These are phyloP conservation scores for Olyra latifolia DNA, from an alignment of 176 grass and related monocot species.

Conservation along the genomic window DNA sequence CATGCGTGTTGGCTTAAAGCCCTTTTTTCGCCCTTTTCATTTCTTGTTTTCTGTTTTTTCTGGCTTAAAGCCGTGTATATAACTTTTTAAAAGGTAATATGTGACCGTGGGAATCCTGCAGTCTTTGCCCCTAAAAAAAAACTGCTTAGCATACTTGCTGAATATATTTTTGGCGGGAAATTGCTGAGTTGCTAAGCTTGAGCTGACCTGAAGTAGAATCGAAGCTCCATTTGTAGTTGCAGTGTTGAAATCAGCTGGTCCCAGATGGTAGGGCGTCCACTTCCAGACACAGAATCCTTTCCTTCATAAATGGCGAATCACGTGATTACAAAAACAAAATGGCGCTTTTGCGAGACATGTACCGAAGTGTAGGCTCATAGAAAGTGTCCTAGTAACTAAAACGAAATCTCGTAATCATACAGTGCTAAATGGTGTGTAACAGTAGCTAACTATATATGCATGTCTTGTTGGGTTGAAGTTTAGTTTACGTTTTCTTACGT, in stretches of 20 bases:
- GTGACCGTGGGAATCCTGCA: too few species aligned
- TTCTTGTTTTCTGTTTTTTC: too few species aligned
- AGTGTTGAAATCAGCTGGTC: background rate
- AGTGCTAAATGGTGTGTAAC: background rate
- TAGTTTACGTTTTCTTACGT: background rate
- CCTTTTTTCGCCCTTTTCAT: too few species aligned
- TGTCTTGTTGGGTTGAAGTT: background rate
- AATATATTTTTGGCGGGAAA: background rate
- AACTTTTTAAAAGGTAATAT: too few species aligned
- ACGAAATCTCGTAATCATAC: background rate
- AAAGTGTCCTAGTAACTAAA: background rate
- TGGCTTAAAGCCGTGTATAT: too few species aligned
- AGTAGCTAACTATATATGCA: background rate
- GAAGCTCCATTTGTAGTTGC: background rate
- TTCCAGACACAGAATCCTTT: background rate
- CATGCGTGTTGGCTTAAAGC: too few species aligned
- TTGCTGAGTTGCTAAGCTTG: background rate
- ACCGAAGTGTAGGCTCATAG: background rate
- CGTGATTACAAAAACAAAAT: background rate
- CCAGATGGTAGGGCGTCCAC: background rate
- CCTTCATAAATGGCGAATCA: background rate
- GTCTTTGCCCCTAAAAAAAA: too few species aligned
- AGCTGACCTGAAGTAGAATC: background rate
- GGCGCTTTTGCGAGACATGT: background rate
- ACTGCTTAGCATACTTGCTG: background rate